Base-by-base conservation (phyloP, 2,329 filamentous ascomycete species). In the Coniochaeta sp. region DNA sequence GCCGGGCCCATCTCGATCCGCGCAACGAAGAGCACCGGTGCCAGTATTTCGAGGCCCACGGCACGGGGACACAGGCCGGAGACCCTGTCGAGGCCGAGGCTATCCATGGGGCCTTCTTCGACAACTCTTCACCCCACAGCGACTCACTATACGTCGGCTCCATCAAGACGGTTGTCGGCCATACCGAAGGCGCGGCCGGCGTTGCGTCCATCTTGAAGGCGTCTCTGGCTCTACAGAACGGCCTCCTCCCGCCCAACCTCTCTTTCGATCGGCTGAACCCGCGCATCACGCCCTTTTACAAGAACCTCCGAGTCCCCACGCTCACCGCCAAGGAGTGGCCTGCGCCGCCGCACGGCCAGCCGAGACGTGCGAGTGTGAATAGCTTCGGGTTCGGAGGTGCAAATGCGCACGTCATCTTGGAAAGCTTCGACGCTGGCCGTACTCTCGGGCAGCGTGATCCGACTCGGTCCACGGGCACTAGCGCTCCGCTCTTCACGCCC, bases 241-340 rank as follows among this genome's bases (percentile, higher is more conserved):
- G 66, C 1, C 57, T 61, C 0, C 64, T 79, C 1, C 72, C 74
- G 2, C 75, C 77, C 4, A 79, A 78, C 59, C 64, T 74, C 58
- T 74, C 77, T 64, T 81, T 80, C 64, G 71, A 77, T 60, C 66
- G 71, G 32, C 72, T 77, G 2, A 82, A 81, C 57, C 71, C 71
- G 14, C 73, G 71, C 57, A 79, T 81, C 10, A 74, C 54, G 52
- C 59, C 59, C 38, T 59, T 52, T 24, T 62, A 60, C 34, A 22
- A 22, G 3, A 75, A 78, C 61, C 67, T 79, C 59, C 75, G 75
- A 64, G 69, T 79, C 0, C 73, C 76, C 0, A n/a, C n/a, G n/a
- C 67, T 70, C 8, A 72, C 60, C 5, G 71, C 74, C 47, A 68
- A 72, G 1, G 74, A 75, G 0, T 80, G 75, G 74, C 77, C 75